These are phyloP conservation scores for Aphanomyces euteiches DNA, from an alignment of 352 stramenopile genomes.

Conservation along the genomic window DNA sequence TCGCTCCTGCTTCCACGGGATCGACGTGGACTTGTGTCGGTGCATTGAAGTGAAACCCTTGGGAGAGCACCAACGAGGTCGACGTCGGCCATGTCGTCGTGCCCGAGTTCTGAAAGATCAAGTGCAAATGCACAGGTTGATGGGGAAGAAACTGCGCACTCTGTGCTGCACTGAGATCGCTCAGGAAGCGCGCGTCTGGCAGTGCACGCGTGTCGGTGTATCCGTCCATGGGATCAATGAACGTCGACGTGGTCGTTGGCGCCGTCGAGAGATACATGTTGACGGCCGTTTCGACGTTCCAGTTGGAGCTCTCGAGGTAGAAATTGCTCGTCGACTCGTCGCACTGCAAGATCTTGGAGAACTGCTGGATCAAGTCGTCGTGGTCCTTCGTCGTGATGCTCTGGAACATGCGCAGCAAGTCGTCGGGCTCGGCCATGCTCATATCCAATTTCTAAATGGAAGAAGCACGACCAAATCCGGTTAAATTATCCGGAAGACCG, in stretches of 20 bases:
- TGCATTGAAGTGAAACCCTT: constrained; percentile 59
- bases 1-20: constrained; percentile 38
- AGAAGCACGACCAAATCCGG: neutral
- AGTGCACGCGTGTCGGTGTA: constrained; percentile 27
- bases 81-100: constrained; percentile 49
- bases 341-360: constrained; percentile 67
- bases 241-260: constrained; percentile 36
- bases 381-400: constrained; percentile 84
- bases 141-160: constrained; percentile 25
- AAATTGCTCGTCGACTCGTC: constrained; percentile 68
- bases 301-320: constrained; percentile 85
- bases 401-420: constrained; percentile 83
- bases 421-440: constrained; percentile 38
- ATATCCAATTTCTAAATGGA: constrained; percentile 26
- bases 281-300: constrained; percentile 80
- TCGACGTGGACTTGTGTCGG: constrained; percentile 54
- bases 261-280: constrained; percentile 80
- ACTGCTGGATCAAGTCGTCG: constrained; percentile 81
- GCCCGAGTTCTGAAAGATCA: constrained; percentile 71
- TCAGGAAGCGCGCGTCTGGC: constrained; percentile 25
- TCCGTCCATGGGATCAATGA: constrained; percentile 61
- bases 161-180: constrained; percentile 23
- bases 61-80: constrained; percentile 60
- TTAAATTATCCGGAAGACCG: neutral
- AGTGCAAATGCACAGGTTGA: constrained; percentile 19